Base-by-base conservation (phyloP, 148 eudicot species). In the Rhododendron simsii region DNA sequence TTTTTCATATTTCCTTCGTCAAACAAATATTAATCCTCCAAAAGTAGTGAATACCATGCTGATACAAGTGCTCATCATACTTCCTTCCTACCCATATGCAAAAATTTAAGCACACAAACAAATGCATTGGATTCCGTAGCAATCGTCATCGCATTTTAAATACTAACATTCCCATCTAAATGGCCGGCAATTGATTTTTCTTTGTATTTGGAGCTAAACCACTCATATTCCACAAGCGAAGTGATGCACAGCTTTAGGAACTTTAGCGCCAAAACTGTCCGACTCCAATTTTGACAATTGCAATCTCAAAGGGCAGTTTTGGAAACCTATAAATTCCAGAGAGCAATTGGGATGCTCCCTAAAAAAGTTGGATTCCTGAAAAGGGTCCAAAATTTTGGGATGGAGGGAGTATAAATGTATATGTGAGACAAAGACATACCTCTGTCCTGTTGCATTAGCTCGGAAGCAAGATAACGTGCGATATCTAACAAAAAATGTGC, bases 401-500 rank as follows among this genome's bases (percentile, higher is more conserved):
- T 59, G 65, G 65, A 20, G 26, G 61, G 61, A 55, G 21, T 0
- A 55, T 48, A 87, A 47, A 48, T 3, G 65, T 59, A 5, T 3
- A 61, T 39, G 78, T 41, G 11, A 44, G 23, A 83, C 50, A 41
- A 83, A 81, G 67, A 61, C 88, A 78, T 90, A 94, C 98, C 94
- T 47, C 81, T 86, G 39, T 84, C 89, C 86, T 71, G 90, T 73
- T 85, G 88, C 86, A 86, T 87, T 80, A 97, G 98, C 94, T 97
- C 99, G 76, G 83, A 86, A 89, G 89, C 92, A 89, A 97, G 94
- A 85, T 95, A 90, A 63, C 82, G 86, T 55, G 98, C 98, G 86
- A 97, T 95, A 88, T 94, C 89, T 78, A 97, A 85, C 89, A 97
- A 90, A 93, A 92, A 95, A 89, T 94, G 99, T 84, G 98, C 98